Conservation (phyloP, 2,329 filamentous ascomycete genomes). For the Colletotrichum sidae region DNA sequence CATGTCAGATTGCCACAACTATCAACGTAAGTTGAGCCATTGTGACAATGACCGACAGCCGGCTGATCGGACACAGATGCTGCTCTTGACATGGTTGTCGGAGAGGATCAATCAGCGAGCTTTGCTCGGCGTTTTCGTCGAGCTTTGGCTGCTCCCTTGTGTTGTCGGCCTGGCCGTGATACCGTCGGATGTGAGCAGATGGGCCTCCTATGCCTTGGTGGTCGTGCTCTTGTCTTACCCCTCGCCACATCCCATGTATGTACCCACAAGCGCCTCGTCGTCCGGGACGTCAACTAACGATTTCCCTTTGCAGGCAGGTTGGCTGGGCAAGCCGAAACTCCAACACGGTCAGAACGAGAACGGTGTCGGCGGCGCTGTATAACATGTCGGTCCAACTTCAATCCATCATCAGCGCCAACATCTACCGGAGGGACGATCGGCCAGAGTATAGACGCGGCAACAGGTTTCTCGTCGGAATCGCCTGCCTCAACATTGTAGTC, state of each 20-base stretch:
- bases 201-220: constrained; percentile 45
- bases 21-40: not conserved
- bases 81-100: constrained; percentile 44
- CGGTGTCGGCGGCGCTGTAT: constrained; percentile 71
- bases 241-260: constrained; percentile 55
- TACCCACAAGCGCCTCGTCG: not conserved
- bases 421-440: constrained; percentile 59
- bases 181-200: constrained; percentile 42
- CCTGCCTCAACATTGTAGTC: constrained; percentile 39
- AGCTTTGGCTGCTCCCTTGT: constrained; percentile 47
- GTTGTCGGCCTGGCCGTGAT: constrained; percentile 46
- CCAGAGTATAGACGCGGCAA: constrained; percentile 47
- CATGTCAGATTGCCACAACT: constrained; percentile 24
- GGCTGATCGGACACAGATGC: constrained; percentile 4
- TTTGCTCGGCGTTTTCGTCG: constrained; percentile 43
- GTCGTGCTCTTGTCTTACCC: constrained; percentile 47
- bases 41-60: not conserved
- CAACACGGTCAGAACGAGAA: constrained; percentile 70
- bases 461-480: constrained; percentile 39
- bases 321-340: constrained; percentile 66
- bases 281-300: not conserved
- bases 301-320: constrained; percentile 61
- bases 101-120: constrained; percentile 45
- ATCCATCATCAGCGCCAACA: constrained; percentile 57
- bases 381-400: constrained; percentile 63